These are phyloP conservation scores for Phycomyces nitens DNA, from an alignment of 192 early-diverging fungal species.

Conservation along the genomic window DNA sequence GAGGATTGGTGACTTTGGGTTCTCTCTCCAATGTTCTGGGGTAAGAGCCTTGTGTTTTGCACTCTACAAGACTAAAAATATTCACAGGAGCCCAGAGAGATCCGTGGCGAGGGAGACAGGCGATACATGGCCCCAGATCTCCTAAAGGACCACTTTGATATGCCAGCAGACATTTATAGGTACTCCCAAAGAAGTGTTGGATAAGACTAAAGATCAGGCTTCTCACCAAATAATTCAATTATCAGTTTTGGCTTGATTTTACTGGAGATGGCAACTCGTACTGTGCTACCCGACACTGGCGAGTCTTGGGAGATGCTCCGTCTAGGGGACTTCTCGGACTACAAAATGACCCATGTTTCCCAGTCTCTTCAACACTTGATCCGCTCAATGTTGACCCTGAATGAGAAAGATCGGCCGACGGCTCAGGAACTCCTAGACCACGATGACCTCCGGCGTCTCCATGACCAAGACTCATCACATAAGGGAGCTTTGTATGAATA, in stretches of 20 bases:
- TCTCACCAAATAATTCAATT: too few species aligned
- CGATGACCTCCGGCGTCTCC: slow-evolving; percentile 18
- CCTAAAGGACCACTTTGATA: slow-evolving; percentile 63
- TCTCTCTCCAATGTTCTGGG: slow-evolving; percentile 62
- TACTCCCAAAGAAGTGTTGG: too few species aligned
- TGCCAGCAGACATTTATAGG: slow-evolving; percentile 87
- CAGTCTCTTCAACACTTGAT: slow-evolving; percentile 53
- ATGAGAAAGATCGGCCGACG: slow-evolving; percentile 51
- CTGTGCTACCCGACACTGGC: slow-evolving; percentile 88
- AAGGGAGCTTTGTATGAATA: not conserved
- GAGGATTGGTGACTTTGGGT: slow-evolving; percentile 92
- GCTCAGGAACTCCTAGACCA: slow-evolving; percentile 49
- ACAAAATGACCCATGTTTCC: slow-evolving; percentile 36
- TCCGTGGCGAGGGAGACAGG: slow-evolving; percentile 81
- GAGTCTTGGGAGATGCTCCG: slow-evolving; percentile 83
- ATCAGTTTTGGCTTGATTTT: slow-evolving; percentile 86
- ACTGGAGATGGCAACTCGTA: slow-evolving; percentile 81
- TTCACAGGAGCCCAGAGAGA: slow-evolving; percentile 37
- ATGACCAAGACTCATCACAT: not conserved
- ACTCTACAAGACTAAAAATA: slow-evolving; percentile 1
- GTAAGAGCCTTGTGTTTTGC: slow-evolving; percentile 23
- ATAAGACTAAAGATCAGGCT: too few species aligned
- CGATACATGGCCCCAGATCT: slow-evolving; percentile 90
- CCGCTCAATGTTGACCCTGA: slow-evolving; percentile 62
- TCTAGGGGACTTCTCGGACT: slow-evolving; percentile 64